Conservation (phyloP, 805 yeast species). For the Zygosaccharomyces siamensis region DNA sequence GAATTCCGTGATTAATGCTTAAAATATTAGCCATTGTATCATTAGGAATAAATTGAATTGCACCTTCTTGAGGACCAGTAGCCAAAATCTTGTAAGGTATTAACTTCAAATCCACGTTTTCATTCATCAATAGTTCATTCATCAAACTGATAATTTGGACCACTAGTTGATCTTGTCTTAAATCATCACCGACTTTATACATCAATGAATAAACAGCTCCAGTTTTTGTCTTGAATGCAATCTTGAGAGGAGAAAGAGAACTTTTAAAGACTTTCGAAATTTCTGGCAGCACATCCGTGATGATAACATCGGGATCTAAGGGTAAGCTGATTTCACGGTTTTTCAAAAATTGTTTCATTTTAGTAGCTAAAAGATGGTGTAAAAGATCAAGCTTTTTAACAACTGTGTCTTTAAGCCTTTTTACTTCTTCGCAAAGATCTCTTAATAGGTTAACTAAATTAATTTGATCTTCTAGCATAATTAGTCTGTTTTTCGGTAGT, state of each 20-base stretch:
- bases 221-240: conserved; percentile 60
- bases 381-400: conserved; percentile 68
- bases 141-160: conserved; percentile 86
- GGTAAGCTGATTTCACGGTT: conserved; percentile 64
- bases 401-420: conserved; percentile 68
- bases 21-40: conserved; percentile 80
- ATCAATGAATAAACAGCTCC: conserved; percentile 66
- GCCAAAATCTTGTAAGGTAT: conserved; percentile 90
- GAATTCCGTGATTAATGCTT: conserved; percentile 66
- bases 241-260: conserved; percentile 81
- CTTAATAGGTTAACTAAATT: conserved; percentile 63
- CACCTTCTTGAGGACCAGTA: conserved; percentile 85
- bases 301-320: conserved; percentile 69
- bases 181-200: conserved; percentile 92
- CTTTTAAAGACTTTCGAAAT: conserved; percentile 87
- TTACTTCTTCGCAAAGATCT: conserved; percentile 57
- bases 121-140: conserved; percentile 84
- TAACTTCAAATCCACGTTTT: conserved; percentile 79
- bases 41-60: conserved; percentile 91
- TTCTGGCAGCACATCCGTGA: conserved; percentile 73
- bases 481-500: conserved; percentile 24
- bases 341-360: conserved; percentile 38
- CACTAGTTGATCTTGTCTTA: conserved; percentile 95
- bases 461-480: conserved; percentile 52
- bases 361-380: conserved; percentile 40